Evolutionary conservation across 2,329 filamentous ascomycete genomes (phyloP).

Genomic region (Magnaporthales sp.): DNA sequence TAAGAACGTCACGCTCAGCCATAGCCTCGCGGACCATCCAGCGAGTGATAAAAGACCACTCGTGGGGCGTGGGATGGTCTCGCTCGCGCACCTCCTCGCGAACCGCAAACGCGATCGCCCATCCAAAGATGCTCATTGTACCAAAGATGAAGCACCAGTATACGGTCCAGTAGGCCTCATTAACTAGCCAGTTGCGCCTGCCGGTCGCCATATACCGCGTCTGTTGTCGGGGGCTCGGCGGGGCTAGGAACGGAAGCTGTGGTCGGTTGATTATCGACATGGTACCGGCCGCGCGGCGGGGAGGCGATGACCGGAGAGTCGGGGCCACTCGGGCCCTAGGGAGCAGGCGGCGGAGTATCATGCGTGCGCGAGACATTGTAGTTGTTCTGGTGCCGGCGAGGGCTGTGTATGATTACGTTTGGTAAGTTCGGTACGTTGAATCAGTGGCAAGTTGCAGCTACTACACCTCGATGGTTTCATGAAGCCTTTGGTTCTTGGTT

Average conservation of each 20-base stretch:
- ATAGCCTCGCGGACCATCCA: conserved; percentile 58
- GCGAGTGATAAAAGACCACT: conserved; percentile 68
- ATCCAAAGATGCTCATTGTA: conserved; percentile 50
- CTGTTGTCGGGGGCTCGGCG: conserved; percentile 40
- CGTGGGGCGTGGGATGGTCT: conserved; percentile 69
- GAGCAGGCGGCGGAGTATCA: conserved; percentile 25
- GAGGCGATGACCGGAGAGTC: conserved; percentile 12
- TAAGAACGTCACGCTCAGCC: conserved; percentile 47
- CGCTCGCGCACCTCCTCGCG: conserved; percentile 70
- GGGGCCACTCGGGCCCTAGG: conserved; percentile 11
- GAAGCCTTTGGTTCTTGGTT: neutral
- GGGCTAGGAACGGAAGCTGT: conserved; percentile 40
- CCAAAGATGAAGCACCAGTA: conserved; percentile 62
- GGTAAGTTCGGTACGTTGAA: neutral
- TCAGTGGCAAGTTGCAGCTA: neutral
- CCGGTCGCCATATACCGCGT: conserved; percentile 74
- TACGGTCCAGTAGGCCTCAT: conserved; percentile 60
- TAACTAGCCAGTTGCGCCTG: conserved; percentile 58
- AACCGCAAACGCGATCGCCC: conserved; percentile 55
- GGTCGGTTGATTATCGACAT: conserved; percentile 25
- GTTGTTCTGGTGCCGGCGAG: neutral
- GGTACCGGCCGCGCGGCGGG: conserved; percentile 41
- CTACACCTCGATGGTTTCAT: neutral
- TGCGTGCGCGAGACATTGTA: conserved; percentile 28
- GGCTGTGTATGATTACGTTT: neutral